Conservation (phyloP, 352 stramenopile genomes). For the Sclerospora graminicola region DNA sequence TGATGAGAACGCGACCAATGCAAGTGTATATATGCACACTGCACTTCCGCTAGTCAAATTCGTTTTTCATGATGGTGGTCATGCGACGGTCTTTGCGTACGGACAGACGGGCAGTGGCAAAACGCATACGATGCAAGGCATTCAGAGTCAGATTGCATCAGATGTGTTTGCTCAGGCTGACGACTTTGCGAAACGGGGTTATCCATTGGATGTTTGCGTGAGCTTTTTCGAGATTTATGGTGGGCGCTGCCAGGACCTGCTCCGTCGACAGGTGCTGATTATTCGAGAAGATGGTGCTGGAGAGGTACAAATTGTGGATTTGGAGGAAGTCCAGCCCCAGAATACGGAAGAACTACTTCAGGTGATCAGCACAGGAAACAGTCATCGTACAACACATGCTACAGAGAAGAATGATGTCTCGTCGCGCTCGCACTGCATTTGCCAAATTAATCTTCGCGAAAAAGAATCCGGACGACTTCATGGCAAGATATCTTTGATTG, state of each 20-base stretch:
- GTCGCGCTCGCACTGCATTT: conserved; percentile 93
- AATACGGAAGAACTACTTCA: conserved; percentile 87
- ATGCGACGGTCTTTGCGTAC: too few species aligned
- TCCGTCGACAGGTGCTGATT: conserved; percentile 84
- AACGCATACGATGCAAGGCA: conserved; percentile 91
- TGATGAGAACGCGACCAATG: too few species aligned
- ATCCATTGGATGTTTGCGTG: conserved; percentile 80
- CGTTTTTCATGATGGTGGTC: too few species aligned
- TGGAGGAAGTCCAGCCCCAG: conserved; percentile 87
- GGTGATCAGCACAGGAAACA: conserved; percentile 89
- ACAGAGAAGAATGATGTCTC: conserved; percentile 95
- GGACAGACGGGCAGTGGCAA: too few species aligned
- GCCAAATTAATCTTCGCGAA: conserved; percentile 85
- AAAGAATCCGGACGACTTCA: conserved; percentile 34
- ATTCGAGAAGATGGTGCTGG: conserved; percentile 91
- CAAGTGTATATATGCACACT: too few species aligned
- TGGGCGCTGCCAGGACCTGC: conserved; percentile 91
- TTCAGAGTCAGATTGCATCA: conserved; percentile 64
- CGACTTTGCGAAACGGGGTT: too few species aligned
- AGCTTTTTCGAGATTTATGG: conserved; percentile 98
- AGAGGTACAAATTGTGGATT: conserved; percentile 92
- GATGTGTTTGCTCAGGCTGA: too few species aligned
- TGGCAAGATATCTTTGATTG: conserved; percentile 93
- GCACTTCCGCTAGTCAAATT: too few species aligned
- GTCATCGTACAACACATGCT: conserved; percentile 91